Evolutionary conservation across 345 rosid genomes (phyloP).

Genomic region (Luvunga scandens): DNA sequence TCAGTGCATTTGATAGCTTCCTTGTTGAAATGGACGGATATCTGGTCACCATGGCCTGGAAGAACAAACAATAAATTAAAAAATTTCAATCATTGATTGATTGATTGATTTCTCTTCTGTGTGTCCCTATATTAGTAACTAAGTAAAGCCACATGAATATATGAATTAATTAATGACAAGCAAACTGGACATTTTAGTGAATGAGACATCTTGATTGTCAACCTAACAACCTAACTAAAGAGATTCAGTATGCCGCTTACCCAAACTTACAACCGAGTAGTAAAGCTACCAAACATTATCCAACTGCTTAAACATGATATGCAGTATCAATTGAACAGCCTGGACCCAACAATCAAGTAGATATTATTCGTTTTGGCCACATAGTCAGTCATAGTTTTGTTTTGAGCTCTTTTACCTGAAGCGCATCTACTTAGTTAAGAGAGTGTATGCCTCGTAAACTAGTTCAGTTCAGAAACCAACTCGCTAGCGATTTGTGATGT

Average conservation of each 20-base stretch:
- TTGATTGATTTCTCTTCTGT: background rate
- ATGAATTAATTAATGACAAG: background rate
- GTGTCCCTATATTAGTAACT: background rate
- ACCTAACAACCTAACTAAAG: background rate
- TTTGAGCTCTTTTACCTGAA: too few species aligned
- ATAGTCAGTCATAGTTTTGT: too few species aligned
- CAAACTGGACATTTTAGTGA: background rate
- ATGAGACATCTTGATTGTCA: background rate
- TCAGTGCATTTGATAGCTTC: conserved; percentile 67
- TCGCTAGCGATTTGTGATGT: too few species aligned
- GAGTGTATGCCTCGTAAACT: too few species aligned
- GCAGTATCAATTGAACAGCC: too few species aligned
- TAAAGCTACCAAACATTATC: background rate
- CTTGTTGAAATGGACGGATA: conserved; percentile 74
- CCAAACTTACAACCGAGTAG: background rate
- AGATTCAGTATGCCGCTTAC: background rate
- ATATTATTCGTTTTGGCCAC: too few species aligned
- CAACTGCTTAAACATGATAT: background rate
- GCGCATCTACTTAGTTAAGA: too few species aligned
- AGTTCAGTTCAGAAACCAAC: too few species aligned
- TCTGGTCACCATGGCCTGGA: conserved; percentile 85
- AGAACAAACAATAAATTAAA: conserved; percentile 1
- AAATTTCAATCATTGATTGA: background rate
- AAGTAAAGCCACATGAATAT: background rate
- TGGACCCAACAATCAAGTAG: too few species aligned